Percentiles rank a stretch among this genome's conserved stretches.
Conservation (phyloP, 176 grass and related monocot genomes). For the sorghum (Sorghum bicolor) region DNA sequence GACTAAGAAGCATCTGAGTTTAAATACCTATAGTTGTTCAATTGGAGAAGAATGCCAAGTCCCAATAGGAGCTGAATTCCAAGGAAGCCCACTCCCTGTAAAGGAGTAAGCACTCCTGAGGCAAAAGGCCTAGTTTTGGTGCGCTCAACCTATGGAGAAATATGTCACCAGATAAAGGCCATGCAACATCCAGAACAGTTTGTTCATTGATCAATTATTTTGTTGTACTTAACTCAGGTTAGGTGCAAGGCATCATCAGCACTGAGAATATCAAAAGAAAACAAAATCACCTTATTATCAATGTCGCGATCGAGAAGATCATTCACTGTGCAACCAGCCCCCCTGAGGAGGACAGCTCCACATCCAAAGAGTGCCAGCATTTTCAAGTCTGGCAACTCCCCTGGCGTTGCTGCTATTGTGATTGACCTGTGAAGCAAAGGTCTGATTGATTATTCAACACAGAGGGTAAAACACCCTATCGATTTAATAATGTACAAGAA, state of each 20-base stretch:
- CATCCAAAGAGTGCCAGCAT: conserved; percentile 79
- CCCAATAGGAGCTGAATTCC: conserved; percentile 70
- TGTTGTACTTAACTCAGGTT: neutral
- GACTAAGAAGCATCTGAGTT: neutral
- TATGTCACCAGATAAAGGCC: neutral
- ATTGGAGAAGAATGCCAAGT: conserved; percentile 80
- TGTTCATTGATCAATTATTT: neutral
- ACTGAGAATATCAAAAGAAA: neutral
- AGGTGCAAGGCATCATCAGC: neutral
- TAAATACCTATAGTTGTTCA: conserved; percentile 71
- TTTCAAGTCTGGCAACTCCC: conserved; percentile 66
- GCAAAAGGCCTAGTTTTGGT: conserved; percentile 76
- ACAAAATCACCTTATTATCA: conserved; percentile 57
- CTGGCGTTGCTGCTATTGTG: conserved; percentile 57
- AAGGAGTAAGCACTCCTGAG: conserved; percentile 62
- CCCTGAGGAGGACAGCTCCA: conserved; percentile 73
- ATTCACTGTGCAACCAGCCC: conserved; percentile 84
- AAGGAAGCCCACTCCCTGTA: conserved; percentile 63
- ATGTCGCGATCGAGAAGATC: conserved; percentile 82
- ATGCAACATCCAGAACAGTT: neutral
- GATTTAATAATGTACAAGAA: neutral
- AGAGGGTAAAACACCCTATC: neutral
- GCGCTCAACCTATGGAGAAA: conserved; percentile 55
- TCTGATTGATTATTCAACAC: neutral
- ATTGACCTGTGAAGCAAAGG: conserved; percentile 56